phyloP scores from a whole-genome alignment of 305 asterid species.

The Fraxinus greggii region DNA sequence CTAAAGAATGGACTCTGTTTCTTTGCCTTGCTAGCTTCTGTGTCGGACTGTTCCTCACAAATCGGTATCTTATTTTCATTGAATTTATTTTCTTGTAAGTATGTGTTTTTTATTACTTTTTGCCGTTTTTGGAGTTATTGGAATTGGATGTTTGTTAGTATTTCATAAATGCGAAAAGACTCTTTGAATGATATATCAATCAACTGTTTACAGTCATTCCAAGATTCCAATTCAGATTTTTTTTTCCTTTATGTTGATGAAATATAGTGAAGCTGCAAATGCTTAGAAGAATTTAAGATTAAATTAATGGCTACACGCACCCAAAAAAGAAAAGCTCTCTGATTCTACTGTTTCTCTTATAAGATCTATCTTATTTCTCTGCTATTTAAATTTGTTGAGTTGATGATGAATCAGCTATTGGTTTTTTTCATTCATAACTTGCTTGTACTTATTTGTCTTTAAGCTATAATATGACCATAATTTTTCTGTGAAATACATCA shows the following conservation, averaged over 20 bases:
- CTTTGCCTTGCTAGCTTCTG: slow-evolving; percentile 74
- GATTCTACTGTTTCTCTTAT: background rate
- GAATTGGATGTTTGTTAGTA: background rate
- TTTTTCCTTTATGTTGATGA: background rate
- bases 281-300: background rate
- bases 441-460: background rate
- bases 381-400: background rate
- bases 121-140: background rate
- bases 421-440: slow-evolving; percentile 23
- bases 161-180: background rate
- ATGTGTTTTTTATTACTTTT: background rate
- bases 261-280: background rate
- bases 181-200: background rate
- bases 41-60: slow-evolving; percentile 71
- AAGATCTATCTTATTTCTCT: slow-evolving; percentile 1
- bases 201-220: background rate
- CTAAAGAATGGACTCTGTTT: slow-evolving; percentile 62
- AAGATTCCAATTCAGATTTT: background rate
- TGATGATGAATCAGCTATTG: slow-evolving; percentile 27
- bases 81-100: background rate
- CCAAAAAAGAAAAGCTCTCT: background rate
- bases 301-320: background rate
- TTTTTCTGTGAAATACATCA: background rate
- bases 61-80: slow-evolving; percentile 43
- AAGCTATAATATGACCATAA: background rate